Percentiles rank a stretch among this genome's conserved stretches.
Conservation (phyloP, 2,329 filamentous ascomycete species). For the Phialophora expanda region DNA sequence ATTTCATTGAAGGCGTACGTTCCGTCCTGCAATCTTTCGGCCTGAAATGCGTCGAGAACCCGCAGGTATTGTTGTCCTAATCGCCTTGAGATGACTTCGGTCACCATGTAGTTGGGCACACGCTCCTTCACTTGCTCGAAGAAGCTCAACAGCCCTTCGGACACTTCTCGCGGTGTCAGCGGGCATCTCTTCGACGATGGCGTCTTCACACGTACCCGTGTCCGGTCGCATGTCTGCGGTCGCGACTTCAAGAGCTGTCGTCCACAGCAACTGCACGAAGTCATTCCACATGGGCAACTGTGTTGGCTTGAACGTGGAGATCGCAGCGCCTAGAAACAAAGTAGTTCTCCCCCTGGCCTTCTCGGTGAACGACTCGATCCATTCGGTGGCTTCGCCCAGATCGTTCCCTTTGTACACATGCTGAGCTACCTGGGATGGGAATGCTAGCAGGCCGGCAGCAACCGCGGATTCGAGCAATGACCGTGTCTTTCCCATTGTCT, state of each 20-base stretch:
- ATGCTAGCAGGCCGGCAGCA: not conserved
- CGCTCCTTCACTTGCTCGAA: slow-evolving; percentile 7
- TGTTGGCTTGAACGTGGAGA: slow-evolving; percentile 15
- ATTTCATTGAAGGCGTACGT: slow-evolving; percentile 3
- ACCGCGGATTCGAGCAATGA: slow-evolving; percentile 7
- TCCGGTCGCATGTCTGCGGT: slow-evolving; percentile 7
- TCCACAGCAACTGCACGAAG: slow-evolving; percentile 13
- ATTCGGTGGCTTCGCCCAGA: not conserved
- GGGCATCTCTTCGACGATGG: not conserved
- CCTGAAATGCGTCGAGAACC: slow-evolving; percentile 11
- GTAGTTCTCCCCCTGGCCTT: slow-evolving; percentile 11
- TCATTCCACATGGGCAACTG: slow-evolving; percentile 15
- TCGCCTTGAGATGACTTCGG: slow-evolving; percentile 16
- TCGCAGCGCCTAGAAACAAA: slow-evolving; percentile 14
- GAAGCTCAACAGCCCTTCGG: not conserved
- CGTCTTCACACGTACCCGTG: slow-evolving; percentile 1
- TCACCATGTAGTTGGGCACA: slow-evolving; percentile 19
- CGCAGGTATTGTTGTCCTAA: slow-evolving; percentile 13
- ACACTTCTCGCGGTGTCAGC: not conserved
- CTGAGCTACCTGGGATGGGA: slow-evolving; percentile 2
- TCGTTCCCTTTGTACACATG: not conserved
- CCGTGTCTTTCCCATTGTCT: not conserved
- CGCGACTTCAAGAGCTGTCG: not conserved
- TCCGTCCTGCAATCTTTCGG: slow-evolving; percentile 5
- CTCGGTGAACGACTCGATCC: slow-evolving; percentile 12